Evolutionary conservation across 805 yeast species (phyloP).

Genomic region (Pichia ethanolica): DNA sequence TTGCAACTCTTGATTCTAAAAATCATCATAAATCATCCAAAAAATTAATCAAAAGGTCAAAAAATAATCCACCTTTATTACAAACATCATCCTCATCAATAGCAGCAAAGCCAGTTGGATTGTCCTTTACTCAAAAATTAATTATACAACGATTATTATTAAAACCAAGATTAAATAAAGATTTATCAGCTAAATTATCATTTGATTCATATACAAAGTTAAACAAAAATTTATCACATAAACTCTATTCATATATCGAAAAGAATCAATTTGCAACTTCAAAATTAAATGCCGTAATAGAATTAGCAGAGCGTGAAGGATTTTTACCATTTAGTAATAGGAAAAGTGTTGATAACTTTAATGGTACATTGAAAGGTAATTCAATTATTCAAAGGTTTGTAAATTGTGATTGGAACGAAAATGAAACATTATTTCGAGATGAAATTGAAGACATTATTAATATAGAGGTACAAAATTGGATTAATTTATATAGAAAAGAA

Average conservation of each 20-base stretch:
- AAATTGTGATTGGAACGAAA: conserved; percentile 1
- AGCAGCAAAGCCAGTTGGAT: not conserved
- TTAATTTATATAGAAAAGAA: not conserved
- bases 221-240: conserved; percentile 56
- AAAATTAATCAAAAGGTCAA: not conserved
- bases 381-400: conserved; percentile 6
- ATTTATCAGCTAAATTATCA: conserved; percentile 14
- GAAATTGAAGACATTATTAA: not conserved
- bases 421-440: not conserved
- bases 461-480: not conserved
- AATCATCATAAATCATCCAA: not conserved
- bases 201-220: conserved; percentile 42
- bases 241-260: conserved; percentile 36
- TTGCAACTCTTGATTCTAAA: conserved; percentile 6
- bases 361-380: not conserved
- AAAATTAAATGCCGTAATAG: conserved; percentile 23
- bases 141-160: conserved; percentile 51
- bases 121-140: conserved; percentile 39
- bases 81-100: not conserved
- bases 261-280: conserved; percentile 12
- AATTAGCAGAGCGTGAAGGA: conserved; percentile 24
- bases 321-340: conserved; percentile 9
- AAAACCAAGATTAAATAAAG: conserved; percentile 39
- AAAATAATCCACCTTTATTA: no score
- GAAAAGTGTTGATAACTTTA: conserved; percentile 8